phyloP scores from a whole-genome alignment of 352 stramenopile species.

The Thalassiosira livingstoniorum region DNA sequence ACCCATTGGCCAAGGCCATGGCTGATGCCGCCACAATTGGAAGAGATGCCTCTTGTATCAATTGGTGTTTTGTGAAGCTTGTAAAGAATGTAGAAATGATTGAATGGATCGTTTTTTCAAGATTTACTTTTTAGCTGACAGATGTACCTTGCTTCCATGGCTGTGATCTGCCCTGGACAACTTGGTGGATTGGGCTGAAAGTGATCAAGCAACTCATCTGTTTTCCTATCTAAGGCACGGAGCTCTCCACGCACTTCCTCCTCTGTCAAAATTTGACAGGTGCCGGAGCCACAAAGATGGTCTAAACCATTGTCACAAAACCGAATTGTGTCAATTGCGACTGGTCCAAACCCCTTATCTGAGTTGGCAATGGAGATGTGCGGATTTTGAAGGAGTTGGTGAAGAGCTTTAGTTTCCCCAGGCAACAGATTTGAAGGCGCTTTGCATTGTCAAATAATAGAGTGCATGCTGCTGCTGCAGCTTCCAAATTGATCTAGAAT shows the following conservation, averaged over 20 bases:
- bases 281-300: not conserved
- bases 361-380: constrained; percentile 8
- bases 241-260: not conserved
- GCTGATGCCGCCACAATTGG: constrained; percentile 12
- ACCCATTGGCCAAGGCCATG: constrained; percentile 26
- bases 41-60: constrained; percentile 4
- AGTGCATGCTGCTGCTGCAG: not conserved
- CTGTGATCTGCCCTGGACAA: not conserved
- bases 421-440: not conserved
- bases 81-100: constrained; percentile 46
- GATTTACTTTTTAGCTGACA: not conserved
- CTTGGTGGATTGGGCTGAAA: too few species aligned
- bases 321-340: not conserved
- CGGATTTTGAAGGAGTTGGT: not conserved
- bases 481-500: not conserved
- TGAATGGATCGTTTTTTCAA: constrained; percentile 23
- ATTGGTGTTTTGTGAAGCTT: constrained; percentile 30
- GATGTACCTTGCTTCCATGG: constrained; percentile 1
- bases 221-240: not conserved
- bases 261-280: not conserved
- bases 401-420: not conserved
- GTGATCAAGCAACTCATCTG: not conserved
- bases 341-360: constrained; percentile 17
- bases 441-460: not conserved
- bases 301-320: not conserved